phyloP scores from a whole-genome alignment of 2,329 filamentous ascomycete species.

The Penicillium hordei region DNA sequence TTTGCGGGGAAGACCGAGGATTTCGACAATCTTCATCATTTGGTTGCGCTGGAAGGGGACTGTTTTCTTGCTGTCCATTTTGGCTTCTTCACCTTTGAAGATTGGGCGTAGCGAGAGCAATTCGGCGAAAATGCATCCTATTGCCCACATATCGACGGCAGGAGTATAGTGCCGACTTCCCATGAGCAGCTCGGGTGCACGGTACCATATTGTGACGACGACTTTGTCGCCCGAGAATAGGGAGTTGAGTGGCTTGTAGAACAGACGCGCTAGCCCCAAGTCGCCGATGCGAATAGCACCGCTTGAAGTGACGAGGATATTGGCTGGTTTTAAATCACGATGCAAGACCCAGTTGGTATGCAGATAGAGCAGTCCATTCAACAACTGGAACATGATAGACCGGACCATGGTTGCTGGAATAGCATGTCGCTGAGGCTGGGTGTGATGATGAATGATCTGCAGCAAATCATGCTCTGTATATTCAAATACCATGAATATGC shows the following conservation, averaged over 20 bases:
- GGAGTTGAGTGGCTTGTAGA: slow-evolving; percentile 89
- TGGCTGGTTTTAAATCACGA: slow-evolving; percentile 93
- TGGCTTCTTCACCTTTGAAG: slow-evolving; percentile 97
- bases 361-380: slow-evolving; percentile 92
- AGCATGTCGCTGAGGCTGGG: slow-evolving; percentile 78
- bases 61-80: slow-evolving; percentile 97
- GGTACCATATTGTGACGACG: slow-evolving; percentile 98
- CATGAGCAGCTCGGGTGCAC: slow-evolving; percentile 87
- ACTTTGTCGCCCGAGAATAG: slow-evolving; percentile 96
- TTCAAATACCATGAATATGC: slow-evolving; percentile 99
- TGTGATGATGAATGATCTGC: slow-evolving; percentile 98
- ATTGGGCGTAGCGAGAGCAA: slow-evolving; percentile 86
- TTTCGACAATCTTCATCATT: slow-evolving; percentile 98
- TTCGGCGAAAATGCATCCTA: slow-evolving; percentile 97
- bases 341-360: slow-evolving; percentile 97
- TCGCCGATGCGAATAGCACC: slow-evolving; percentile 96
- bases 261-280: slow-evolving; percentile 84
- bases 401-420: slow-evolving; percentile 88
- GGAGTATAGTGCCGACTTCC: slow-evolving; percentile 96
- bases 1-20: slow-evolving; percentile 86
- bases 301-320: slow-evolving; percentile 93
- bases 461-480: slow-evolving; percentile 96
- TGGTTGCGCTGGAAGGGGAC: slow-evolving; percentile 97
- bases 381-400: slow-evolving; percentile 91
- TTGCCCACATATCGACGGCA: slow-evolving; percentile 94